Percentiles rank a stretch among this genome's conserved stretches.
Conservation (phyloP, 768 basidiomycete species). For the Xerocomus spinulosus region DNA sequence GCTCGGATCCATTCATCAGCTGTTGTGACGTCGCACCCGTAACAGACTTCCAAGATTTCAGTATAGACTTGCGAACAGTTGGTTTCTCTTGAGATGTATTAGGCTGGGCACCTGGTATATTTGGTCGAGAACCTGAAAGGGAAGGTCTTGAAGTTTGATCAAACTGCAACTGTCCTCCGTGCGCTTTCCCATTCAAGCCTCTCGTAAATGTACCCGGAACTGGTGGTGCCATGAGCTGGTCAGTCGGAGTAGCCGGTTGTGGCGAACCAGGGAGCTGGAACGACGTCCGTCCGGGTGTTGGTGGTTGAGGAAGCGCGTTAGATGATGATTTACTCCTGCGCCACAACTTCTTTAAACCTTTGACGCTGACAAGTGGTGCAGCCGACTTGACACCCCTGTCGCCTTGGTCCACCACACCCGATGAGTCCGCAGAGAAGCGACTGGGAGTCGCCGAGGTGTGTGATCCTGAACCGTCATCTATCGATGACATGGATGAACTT, state of each 20-base stretch:
- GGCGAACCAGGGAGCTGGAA: conserved; percentile 25
- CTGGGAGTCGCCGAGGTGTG: conserved; percentile 36
- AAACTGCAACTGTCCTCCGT: conserved; percentile 53
- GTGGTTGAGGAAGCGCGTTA: conserved; percentile 33
- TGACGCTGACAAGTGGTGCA: conserved; percentile 65
- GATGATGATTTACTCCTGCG: conserved; percentile 57
- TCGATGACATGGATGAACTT: conserved; percentile 25
- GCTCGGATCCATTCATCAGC: conserved; percentile 28
- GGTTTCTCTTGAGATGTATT: conserved; percentile 38
- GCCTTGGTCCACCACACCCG: conserved; percentile 32
- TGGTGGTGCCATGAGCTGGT: conserved; percentile 22
- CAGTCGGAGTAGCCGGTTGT: conserved; percentile 34
- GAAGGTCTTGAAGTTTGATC: conserved; percentile 56
- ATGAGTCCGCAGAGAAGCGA: conserved; percentile 76
- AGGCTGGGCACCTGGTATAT: conserved; percentile 19
- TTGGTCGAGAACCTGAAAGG: conserved; percentile 31
- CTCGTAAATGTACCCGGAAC: conserved; percentile 22
- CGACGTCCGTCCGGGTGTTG: conserved; percentile 36
- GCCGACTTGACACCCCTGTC: conserved; percentile 27
- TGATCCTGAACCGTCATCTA: conserved; percentile 16
- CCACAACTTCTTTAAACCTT: conserved; percentile 73
- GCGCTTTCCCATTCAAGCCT: conserved; percentile 21
- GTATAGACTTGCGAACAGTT: conserved; percentile 61
- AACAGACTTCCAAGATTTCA: conserved; percentile 59
- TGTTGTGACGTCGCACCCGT: conserved; percentile 32